Base-by-base conservation (phyloP, 2,329 filamentous ascomycete species). In the Verticillium klebahnii region DNA sequence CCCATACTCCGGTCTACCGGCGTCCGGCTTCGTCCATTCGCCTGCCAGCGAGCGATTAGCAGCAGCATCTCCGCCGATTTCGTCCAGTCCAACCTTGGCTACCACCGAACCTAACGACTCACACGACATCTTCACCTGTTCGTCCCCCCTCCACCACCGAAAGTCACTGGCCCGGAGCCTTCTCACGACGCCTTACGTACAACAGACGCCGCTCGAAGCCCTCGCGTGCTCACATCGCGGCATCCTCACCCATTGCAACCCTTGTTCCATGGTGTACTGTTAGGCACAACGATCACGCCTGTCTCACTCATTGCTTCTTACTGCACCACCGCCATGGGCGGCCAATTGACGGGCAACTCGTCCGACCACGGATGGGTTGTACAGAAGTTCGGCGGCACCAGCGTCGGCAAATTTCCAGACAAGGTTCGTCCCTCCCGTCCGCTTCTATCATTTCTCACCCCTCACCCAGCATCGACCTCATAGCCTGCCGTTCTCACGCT, bases 321-420 rank as follows among this genome's bases (percentile, higher is more conserved):
- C 34, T 36, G 34, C 45, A 34, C 45, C 56, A 40, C 45, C 59
- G 55, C 57, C 56, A 66, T 66, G 65, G 61, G 60, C 50, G 59
- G 39, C 40, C 64, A 62, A 60, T 39, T 59, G 56, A 31, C 65
- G 55, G 64, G 64, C 66, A 79, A 79, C 67, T 68, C 72, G 57
- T 70, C 73, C 60, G 69, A 70, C 56, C 78, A 80, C 66, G 82
- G 82, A 67, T 97, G 93, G 93, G 83, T 96, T 34, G 90, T 97
- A 58, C 93, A 97, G 75, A 97, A 97, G 77, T 97, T 96, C 75
- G 93, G 93, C 65, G 94, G 94, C 59, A 99, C 94, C 59, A 96
- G 92, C 72, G 91, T 98, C 59, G 95, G 94, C 69, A 98, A 98
- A 78, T 97, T 96, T 70, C 89, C 93, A 59, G 84, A 86, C 68